Percentiles rank a stretch among this genome's conserved stretches.
phyloP scores from a whole-genome alignment of 2,329 filamentous ascomycete genomes.

The Pseudopyricularia cyperi region DNA sequence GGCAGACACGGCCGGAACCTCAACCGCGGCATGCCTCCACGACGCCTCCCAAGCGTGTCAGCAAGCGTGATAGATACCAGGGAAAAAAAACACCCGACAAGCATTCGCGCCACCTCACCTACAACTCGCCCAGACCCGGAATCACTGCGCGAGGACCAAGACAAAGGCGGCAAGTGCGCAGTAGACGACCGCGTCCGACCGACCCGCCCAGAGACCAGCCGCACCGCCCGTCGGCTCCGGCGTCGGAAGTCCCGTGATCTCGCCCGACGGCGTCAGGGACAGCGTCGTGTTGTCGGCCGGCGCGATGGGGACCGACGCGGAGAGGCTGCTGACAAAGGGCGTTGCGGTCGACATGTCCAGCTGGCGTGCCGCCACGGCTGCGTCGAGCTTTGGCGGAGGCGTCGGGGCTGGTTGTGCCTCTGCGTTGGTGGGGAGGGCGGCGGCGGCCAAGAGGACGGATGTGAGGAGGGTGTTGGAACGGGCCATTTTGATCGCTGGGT shows the following conservation, averaged over 20 bases:
- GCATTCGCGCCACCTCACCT: no score
- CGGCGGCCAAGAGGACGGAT: background rate
- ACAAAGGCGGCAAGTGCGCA: background rate
- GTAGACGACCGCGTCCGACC: background rate
- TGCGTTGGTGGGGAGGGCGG: background rate
- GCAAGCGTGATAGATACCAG: no score
- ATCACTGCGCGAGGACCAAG: no score
- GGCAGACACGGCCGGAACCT: no score
- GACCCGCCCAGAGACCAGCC: background rate
- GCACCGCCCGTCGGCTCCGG: background rate
- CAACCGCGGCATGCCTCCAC: no score
- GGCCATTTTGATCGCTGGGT: no score
- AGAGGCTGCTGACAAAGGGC: background rate
- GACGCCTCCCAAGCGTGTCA: no score
- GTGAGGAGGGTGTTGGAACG: background rate
- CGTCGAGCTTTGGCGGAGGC: background rate
- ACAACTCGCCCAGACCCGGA: no score
- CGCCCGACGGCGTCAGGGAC: background rate
- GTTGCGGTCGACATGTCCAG: background rate
- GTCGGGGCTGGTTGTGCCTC: background rate
- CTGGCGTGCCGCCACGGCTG: background rate
- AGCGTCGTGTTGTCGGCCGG: background rate
- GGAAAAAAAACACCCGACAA: no score
- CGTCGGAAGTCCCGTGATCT: background rate
- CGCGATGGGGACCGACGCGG: background rate